A percentile compares a stretch with the other conserved stretches of the same genome.
Evolutionary conservation across 202 grass and related monocot species (phyloP).

Genomic region (Elaeis oleifera): DNA sequence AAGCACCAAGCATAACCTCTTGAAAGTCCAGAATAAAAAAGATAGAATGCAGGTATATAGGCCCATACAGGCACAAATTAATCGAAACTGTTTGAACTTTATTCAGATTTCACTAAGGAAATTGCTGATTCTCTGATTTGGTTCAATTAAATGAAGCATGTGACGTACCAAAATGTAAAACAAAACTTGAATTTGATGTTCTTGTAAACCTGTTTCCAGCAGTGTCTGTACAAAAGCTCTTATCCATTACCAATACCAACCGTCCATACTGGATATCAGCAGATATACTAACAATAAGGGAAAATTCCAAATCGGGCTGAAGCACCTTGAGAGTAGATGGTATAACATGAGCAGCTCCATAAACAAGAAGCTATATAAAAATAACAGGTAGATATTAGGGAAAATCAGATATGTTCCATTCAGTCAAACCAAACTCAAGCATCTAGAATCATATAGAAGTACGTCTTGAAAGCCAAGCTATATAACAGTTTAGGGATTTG

Average conservation of each 20-base stretch:
- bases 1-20: too few relatives aligned
- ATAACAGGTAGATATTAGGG: not conserved
- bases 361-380: conserved; percentile 60
- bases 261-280: conserved; percentile 53
- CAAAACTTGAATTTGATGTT: conserved; percentile 72
- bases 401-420: too few relatives aligned
- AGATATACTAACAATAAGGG: conserved; percentile 42
- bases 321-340: conserved; percentile 58
- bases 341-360: conserved; percentile 58
- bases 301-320: conserved; percentile 41
- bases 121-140: too few relatives aligned
- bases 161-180: conserved; percentile 60
- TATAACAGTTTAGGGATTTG: too few relatives aligned
- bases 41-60: too few relatives aligned
- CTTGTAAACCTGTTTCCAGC: conserved; percentile 67
- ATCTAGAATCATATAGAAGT: too few relatives aligned
- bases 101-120: too few relatives aligned
- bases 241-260: conserved; percentile 64
- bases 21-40: too few relatives aligned
- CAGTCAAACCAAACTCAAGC: too few relatives aligned
- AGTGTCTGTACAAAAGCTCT: conserved; percentile 54
- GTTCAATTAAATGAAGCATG: not conserved
- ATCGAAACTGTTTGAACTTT: not conserved
- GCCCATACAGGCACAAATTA: conserved; percentile 1
- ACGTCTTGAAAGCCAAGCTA: too few relatives aligned